Conservation (phyloP, 2,329 filamentous ascomycete species). For the Ascochyta rabiei region DNA sequence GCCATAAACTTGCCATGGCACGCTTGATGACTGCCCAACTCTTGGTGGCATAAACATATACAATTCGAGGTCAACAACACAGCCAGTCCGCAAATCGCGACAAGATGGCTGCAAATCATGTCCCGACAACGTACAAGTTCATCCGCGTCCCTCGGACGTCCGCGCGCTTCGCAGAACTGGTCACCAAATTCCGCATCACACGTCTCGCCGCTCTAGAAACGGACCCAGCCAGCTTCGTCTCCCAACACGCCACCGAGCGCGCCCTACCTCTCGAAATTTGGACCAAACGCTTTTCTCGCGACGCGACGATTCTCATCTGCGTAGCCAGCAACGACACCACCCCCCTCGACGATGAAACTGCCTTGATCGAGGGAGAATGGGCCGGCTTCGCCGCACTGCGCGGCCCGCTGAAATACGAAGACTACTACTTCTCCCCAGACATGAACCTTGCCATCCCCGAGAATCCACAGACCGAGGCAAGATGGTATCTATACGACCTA, state of each 20-base stretch:
- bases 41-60: neutral
- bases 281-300: slow-evolving; percentile 14
- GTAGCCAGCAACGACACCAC: neutral
- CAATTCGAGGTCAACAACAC: neutral
- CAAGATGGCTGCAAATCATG: neutral
- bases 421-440: slow-evolving; percentile 22
- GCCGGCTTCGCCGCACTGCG: slow-evolving; percentile 22
- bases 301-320: slow-evolving; percentile 10
- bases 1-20: neutral
- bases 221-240: slow-evolving; percentile 22
- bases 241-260: slow-evolving; percentile 20
- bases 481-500: slow-evolving; percentile 29
- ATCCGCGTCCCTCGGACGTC: slow-evolving; percentile 21
- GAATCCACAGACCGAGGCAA: slow-evolving; percentile 15
- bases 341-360: slow-evolving; percentile 10
- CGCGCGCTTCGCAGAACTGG: slow-evolving; percentile 12
- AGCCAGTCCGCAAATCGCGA: neutral
- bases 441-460: slow-evolving; percentile 17
- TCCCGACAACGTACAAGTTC: slow-evolving; percentile 12
- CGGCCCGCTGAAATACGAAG: slow-evolving; percentile 20
- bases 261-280: slow-evolving; percentile 19
- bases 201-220: slow-evolving; percentile 25
- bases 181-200: slow-evolving; percentile 20
- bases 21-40: neutral
- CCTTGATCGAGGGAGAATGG: slow-evolving; percentile 25